Conservation (phyloP, 148 eudicot species). For the Vaccinium myrtillus region DNA sequence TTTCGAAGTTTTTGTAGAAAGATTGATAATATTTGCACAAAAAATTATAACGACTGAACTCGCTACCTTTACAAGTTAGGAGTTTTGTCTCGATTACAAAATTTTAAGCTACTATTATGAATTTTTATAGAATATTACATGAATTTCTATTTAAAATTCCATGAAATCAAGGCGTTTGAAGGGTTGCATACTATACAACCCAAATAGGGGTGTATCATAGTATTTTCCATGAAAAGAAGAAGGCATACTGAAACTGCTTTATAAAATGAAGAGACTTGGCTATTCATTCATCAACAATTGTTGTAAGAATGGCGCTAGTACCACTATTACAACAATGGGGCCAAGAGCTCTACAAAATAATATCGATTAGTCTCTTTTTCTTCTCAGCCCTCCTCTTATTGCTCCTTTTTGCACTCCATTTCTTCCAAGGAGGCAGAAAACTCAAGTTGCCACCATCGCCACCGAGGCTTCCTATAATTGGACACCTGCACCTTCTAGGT, state of each 20-base stretch:
- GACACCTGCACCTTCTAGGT: neutral
- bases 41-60: no score
- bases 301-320: neutral
- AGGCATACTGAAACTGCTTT: neutral
- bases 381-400: neutral
- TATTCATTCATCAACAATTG: neutral
- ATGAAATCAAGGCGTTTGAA: no score
- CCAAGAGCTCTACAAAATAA: neutral
- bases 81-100: no score
- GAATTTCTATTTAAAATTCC: no score
- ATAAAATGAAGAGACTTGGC: neutral
- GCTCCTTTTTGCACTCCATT: neutral
- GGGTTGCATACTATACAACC: constrained; percentile 15
- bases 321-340: neutral
- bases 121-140: no score
- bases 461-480: constrained; percentile 11
- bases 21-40: no score
- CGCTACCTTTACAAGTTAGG: no score
- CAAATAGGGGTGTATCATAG: constrained; percentile 32
- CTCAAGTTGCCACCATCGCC: constrained; percentile 6
- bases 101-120: no score
- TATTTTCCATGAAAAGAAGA: neutral
- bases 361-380: neutral
- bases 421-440: neutral
- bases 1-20: no score